These are phyloP conservation scores for Chalara sp. DNA, from an alignment of 2,329 filamentous ascomycete species.

Conservation along the genomic window DNA sequence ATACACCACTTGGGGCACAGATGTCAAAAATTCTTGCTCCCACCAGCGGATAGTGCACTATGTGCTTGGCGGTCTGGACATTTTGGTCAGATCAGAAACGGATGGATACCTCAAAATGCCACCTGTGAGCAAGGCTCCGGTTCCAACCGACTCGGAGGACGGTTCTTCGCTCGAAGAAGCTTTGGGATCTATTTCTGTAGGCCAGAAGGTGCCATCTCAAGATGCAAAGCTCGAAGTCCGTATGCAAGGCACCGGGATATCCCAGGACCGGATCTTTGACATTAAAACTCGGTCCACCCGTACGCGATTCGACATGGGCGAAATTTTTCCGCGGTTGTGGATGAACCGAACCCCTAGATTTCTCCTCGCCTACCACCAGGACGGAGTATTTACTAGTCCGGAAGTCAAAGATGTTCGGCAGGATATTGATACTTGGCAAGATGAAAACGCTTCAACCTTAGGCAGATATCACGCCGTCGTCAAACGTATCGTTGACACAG, in stretches of 20 bases:
- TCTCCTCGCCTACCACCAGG: slow-evolving; percentile 42
- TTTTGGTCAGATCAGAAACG: slow-evolving; percentile 48
- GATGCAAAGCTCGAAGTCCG: slow-evolving; percentile 27
- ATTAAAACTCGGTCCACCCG: slow-evolving; percentile 38
- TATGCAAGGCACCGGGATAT: slow-evolving; percentile 28
- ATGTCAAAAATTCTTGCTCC: slow-evolving; percentile 46
- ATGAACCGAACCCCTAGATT: slow-evolving; percentile 43
- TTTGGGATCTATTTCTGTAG: slow-evolving; percentile 1
- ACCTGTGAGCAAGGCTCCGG: background rate
- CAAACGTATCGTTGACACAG: slow-evolving; percentile 16
- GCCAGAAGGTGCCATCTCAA: slow-evolving; percentile 26
- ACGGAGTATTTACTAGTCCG: slow-evolving; percentile 31
- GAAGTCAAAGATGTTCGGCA: slow-evolving; percentile 9
- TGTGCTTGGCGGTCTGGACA: slow-evolving; percentile 43
- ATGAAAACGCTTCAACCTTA: slow-evolving; percentile 7
- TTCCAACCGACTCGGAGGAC: too few species aligned
- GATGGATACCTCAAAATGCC: slow-evolving; percentile 45
- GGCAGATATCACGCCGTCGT: slow-evolving; percentile 16
- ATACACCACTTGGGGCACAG: slow-evolving; percentile 56
- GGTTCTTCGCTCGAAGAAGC: slow-evolving; percentile 12
- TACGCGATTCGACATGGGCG: slow-evolving; percentile 15
- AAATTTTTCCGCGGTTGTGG: slow-evolving; percentile 41
- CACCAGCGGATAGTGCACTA: slow-evolving; percentile 59
- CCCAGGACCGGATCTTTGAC: slow-evolving; percentile 21
- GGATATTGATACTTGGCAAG: slow-evolving; percentile 14